Evolutionary conservation across 2,329 filamentous ascomycete genomes (phyloP).

Genomic region (Fusarium bactridioides): DNA sequence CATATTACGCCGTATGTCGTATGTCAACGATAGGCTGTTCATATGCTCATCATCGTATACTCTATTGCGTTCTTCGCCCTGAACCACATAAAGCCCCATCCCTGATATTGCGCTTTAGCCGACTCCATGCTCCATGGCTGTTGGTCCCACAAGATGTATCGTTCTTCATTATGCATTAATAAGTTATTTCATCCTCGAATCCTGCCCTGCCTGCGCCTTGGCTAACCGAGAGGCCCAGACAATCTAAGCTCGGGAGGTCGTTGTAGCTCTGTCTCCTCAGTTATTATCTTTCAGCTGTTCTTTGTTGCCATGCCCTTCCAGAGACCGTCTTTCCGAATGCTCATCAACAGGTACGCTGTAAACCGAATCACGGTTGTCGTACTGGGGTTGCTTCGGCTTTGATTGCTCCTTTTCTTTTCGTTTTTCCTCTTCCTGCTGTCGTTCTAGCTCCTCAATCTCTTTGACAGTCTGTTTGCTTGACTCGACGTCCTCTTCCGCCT

Average conservation of each 20-base stretch:
- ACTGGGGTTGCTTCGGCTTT: not conserved
- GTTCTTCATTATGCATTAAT: constrained; percentile 17
- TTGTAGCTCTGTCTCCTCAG: not conserved
- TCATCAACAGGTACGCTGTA: constrained; percentile 1
- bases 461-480: constrained; percentile 28
- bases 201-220: not conserved
- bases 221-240: not conserved
- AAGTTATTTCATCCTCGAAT: not conserved
- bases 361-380: not conserved
- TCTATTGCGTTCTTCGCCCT: not conserved
- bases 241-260: not conserved
- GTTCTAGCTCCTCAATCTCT: constrained; percentile 29
- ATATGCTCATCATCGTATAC: not conserved
- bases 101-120: not conserved
- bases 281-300: not conserved
- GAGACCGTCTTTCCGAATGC: not conserved
- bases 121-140: not conserved
- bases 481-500: constrained; percentile 38
- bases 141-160: not conserved
- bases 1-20: not conserved
- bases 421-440: constrained; percentile 28
- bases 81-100: not conserved
- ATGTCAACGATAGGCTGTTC: not conserved
- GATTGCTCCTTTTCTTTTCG: constrained; percentile 16
- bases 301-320: not conserved